Base-by-base conservation (phyloP, 805 yeast species). In the Schwanniomyces polymorphus region DNA sequence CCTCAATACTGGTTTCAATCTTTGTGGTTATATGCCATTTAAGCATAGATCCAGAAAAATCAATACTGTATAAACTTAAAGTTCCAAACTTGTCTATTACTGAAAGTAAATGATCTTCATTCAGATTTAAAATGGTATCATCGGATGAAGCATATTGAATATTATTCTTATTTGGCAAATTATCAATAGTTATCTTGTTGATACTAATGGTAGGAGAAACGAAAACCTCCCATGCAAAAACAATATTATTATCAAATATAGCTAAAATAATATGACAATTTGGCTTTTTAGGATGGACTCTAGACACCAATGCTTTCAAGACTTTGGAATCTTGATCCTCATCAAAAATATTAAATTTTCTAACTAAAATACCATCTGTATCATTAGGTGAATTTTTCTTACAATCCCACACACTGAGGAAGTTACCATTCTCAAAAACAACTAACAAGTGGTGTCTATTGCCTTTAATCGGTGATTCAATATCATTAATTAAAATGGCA, bases 321-420 rank as follows among this genome's bases (percentile, higher is more conserved):
- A 42, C 48, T 10, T 18, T 5, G 5, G 53, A 41, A 10, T 42
- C 35, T 10, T 48, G 44, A 1, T 51, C 49, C 6, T 43, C 27
- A 25, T 50, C 53, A 11, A 38, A 27, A 3, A 64, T 52, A 18
- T 50, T 47, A n/a, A 56, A 17, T 23, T 63, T 41, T 9, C 41
- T 38, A 2, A 67, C 29, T 39, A 68, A 51, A 1, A 49, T 57
- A 0, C 65, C 75, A n/a, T 64, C 61, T 42, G 56, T 51, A 41
- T 66, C 68, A 46, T 68, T 68, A 44, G 55, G 48, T 17, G 53
- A 48, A 3, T 60, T 56, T 8, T 72, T 67, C 41, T 68, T 59
- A 44, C 91, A 81, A 47, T 84, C 80, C 88, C 90, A 88, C 5
- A 86, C 67, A 10, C 81, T 72, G 10, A 89, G 50, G 38, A 47